A percentile compares a stretch with the other conserved stretches of the same genome.
Evolutionary conservation across 768 basidiomycete genomes (phyloP).

Genomic region (Trametes elegans): DNA sequence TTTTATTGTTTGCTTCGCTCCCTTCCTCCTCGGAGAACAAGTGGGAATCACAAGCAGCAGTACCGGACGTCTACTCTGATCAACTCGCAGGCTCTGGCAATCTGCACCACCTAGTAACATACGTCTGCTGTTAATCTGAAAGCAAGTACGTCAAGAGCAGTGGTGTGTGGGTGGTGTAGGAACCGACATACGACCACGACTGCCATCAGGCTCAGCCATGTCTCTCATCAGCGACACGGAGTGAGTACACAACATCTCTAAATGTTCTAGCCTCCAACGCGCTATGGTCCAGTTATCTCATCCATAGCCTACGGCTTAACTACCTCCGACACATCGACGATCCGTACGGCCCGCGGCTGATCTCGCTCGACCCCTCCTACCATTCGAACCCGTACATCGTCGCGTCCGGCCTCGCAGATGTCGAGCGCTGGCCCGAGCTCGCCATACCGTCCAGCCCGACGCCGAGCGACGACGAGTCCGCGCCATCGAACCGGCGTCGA

Average conservation of each 20-base stretch:
- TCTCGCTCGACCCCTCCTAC: constrained; percentile 77
- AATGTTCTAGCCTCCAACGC: background rate
- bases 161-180: too few species aligned
- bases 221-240: constrained; percentile 65
- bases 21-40: too few species aligned
- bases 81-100: too few species aligned
- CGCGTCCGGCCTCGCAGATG: constrained; percentile 76
- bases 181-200: too few species aligned
- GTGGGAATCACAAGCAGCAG: too few species aligned
- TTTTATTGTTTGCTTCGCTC: too few species aligned
- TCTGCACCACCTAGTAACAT: too few species aligned
- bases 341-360: constrained; percentile 76
- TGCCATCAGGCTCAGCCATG: constrained; percentile 37
- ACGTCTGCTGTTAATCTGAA: too few species aligned
- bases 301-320: constrained; percentile 81
- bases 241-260: constrained; percentile 33
- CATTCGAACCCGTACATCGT: constrained; percentile 80
- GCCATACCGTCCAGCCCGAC: constrained; percentile 66
- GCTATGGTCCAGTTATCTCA: constrained; percentile 53
- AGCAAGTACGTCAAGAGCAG: too few species aligned
- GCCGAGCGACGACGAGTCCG: constrained; percentile 66
- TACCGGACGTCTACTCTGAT: too few species aligned
- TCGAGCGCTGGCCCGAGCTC: constrained; percentile 84
- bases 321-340: constrained; percentile 91
- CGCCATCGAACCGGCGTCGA: constrained; percentile 34